Evolutionary conservation across 768 basidiomycete genomes (phyloP), one percentile per base, ranked within the genome.

Genomic region (Rhizopogon roseolus): DNA sequence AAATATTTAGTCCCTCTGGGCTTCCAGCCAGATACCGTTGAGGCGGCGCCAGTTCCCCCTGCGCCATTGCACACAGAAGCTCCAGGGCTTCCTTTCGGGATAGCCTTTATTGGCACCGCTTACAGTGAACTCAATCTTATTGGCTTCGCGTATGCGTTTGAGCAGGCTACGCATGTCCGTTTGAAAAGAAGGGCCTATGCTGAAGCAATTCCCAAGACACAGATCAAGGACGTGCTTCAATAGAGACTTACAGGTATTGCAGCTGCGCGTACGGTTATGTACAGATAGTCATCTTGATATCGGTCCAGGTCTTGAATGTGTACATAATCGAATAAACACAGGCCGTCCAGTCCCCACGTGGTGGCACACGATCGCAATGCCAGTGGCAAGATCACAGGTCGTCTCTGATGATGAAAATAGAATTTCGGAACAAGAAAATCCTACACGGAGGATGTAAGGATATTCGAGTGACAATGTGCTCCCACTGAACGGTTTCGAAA

Each of bases 41-140:
- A 34, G 65, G 74, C 1, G 68, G 74, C 6, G 54, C 76, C 71
- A 38, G 57, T 60, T 54, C 73, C 75, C 51, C 77, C 80, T 1
- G 76, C 75, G 0, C 84, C 70, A 1, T 42, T 72, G 37, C 56
- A 63, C 39, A 54, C 25, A 13, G 51, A 55, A 41, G 60, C 63
- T 25, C 71, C 82, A 4, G 81, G 81, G 10, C 75, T 80, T 39
- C 84, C 84, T 0, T 81, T 85, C 44, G 85, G 85, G 1, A 64
- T 86, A 6, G 77, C 81, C 3, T 86, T 86, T 68, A 59, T 84
- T 9, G 82, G 82, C 0, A 81, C 82, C 1, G 80, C 79, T 13
- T 86, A 80, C 63, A 79, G 79, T 41, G 85, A 85, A 53, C 79
- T 76, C 60, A 65, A 75, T 17, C 71, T 86, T 42, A 75, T 87